phyloP scores from a whole-genome alignment of 164 flowering plant genomes.

The Sedum album region DNA sequence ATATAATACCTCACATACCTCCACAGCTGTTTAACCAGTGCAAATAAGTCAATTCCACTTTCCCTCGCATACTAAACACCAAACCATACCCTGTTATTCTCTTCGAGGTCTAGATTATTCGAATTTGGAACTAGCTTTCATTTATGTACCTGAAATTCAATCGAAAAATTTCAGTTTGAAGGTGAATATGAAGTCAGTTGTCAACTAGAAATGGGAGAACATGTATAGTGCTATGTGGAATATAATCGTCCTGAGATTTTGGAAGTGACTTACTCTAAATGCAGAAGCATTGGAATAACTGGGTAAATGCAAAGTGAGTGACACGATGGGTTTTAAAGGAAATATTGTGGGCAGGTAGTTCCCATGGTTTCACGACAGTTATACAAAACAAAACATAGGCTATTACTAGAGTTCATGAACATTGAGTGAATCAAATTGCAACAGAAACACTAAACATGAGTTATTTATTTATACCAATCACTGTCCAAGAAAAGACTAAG shows the following conservation, averaged over 20 bases:
- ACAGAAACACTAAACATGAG: background rate
- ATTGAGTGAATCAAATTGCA: background rate
- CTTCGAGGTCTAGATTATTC: background rate
- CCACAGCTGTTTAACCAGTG: background rate
- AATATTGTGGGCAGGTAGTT: background rate
- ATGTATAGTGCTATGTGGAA: background rate
- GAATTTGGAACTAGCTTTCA: background rate
- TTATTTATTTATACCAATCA: background rate
- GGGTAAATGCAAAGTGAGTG: background rate
- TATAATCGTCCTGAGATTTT: background rate
- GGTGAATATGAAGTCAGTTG: background rate
- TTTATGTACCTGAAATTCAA: background rate
- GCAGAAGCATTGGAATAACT: background rate
- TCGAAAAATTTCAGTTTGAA: background rate
- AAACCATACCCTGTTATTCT: background rate
- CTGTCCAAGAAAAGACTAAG: background rate
- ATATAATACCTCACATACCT: background rate
- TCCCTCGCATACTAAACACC: background rate
- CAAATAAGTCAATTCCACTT: background rate
- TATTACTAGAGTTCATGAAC: background rate
- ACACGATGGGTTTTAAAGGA: background rate
- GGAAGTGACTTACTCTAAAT: background rate
- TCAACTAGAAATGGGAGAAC: background rate
- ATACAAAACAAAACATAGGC: slow-evolving; percentile 2
- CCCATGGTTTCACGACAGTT: slow-evolving; percentile 5